phyloP scores from a whole-genome alignment of 495 filamentous ascomycete genomes.

The Aspergillus asperescens region DNA sequence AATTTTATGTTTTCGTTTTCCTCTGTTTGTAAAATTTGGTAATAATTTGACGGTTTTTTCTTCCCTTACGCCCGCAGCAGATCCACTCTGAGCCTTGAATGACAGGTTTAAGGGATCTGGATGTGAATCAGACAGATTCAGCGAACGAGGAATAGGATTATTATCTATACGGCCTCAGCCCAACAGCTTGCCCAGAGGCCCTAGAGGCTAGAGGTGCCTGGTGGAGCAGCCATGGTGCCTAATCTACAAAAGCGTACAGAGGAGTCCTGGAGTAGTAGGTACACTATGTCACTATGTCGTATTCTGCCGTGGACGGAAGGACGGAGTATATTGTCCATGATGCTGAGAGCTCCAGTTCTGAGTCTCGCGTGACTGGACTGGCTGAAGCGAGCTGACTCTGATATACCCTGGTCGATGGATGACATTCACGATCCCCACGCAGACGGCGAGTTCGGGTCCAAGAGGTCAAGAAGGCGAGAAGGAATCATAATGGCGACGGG shows the following conservation, averaged over 20 bases:
- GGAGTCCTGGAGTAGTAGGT: background rate
- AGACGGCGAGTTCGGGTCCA: too few relatives aligned
- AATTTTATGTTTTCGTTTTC: constrained; percentile 41
- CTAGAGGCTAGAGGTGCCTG: constrained; percentile 8
- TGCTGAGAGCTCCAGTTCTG: too few relatives aligned
- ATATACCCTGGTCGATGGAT: background rate
- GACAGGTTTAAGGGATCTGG: constrained; percentile 1
- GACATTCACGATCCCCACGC: background rate
- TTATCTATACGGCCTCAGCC: too few relatives aligned
- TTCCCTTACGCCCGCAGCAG: constrained; percentile 27
- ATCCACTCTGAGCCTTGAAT: constrained; percentile 22
- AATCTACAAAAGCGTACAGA: background rate
- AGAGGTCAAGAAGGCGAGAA: background rate
- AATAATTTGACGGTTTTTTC: constrained; percentile 23
- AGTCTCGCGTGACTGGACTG: background rate
- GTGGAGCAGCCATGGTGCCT: constrained; percentile 13
- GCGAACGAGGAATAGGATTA: too few relatives aligned
- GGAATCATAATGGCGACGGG: constrained; percentile 1
- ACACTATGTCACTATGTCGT: too few relatives aligned
- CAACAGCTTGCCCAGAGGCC: constrained; percentile 8
- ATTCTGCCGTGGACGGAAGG: background rate
- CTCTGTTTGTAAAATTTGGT: constrained; percentile 37
- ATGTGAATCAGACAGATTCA: background rate
- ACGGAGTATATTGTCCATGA: background rate
- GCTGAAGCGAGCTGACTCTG: background rate